Evolutionary conservation across 306 rosid genomes (phyloP), one percentile per base, ranked within the genome.

Genomic region (Urtica urens): DNA sequence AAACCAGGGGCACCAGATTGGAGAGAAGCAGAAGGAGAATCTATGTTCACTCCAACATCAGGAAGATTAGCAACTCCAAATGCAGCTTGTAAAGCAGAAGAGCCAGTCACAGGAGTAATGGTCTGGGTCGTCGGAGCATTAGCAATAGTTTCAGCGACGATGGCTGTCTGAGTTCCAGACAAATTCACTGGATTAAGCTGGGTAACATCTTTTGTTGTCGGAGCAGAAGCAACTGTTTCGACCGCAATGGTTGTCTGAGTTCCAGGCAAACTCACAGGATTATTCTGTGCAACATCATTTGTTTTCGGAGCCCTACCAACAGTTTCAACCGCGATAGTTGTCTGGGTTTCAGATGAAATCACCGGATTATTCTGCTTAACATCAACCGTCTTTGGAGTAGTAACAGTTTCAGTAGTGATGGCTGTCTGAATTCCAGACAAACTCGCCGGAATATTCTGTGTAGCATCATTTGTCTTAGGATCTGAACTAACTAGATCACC

Each of bases 401-500:
- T 30, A 54, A 49, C 64, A 27, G 60, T 43, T 56, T 55, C 82
- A 43, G 58, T 62, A 42, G 38, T 55, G 25, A 75, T 65, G 48
- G 51, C 52, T 39, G 71, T 75, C 64, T 76, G 76, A 66, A 27
- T 69, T 35, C 64, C 66, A 38, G 63, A 38, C n/a, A 63, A 67
- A 63, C 57, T 70, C 35, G 33, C 42, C 28, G 69, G 40, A 64
- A 64, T 78, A 56, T 63, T 57, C 57, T 65, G 86, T 33, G 66
- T 49, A 53, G n/a, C 67, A 60, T 87, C 81, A 23, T 60, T 65
- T 27, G 58, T 66, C 75, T 70, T 75, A 49, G 62, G 17, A 65
- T 74, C 94, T 56, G 74, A 56, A 65, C 57, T 71, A 71, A 55
- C 65, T 58, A 72, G 50, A 50, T 61, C 69, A 57, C 58, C 64